phyloP scores from a whole-genome alignment of 805 yeast species.

The Wickerhamomyces canadensis region DNA sequence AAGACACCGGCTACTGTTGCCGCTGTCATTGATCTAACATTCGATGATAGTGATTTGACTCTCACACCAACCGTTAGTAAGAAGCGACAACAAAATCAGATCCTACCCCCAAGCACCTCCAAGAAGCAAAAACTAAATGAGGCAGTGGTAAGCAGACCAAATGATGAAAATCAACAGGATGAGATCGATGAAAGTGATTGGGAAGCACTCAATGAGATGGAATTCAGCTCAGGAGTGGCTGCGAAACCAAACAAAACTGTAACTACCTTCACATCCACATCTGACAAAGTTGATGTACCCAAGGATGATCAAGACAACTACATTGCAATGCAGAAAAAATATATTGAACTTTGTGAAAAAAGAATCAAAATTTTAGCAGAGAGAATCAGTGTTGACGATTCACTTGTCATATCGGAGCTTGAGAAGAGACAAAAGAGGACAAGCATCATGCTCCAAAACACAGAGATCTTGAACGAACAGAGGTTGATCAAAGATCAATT shows the following conservation, averaged over 20 bases:
- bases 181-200: slow-evolving; percentile 1
- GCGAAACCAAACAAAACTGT: not conserved
- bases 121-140: slow-evolving; percentile 7
- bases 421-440: not conserved
- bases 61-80: slow-evolving; percentile 2
- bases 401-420: not conserved
- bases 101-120: not conserved
- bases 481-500: not conserved
- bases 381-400: not conserved
- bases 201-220: not conserved
- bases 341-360: not conserved
- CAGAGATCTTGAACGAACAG: not conserved
- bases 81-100: slow-evolving; percentile 2
- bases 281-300: not conserved
- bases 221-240: not conserved
- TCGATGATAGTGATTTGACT: slow-evolving; percentile 15
- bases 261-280: not conserved
- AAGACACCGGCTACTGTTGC: slow-evolving; percentile 1
- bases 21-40: slow-evolving; percentile 23
- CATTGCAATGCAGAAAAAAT: not conserved
- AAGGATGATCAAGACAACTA: not conserved
- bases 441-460: not conserved
- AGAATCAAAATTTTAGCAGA: not conserved
- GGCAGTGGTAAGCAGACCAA: not conserved
- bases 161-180: not conserved